A percentile compares a stretch with the other conserved stretches of the same genome.
These are phyloP conservation scores for Xylaria scruposa DNA, from an alignment of 495 filamentous ascomycete genomes.

Conservation along the genomic window DNA sequence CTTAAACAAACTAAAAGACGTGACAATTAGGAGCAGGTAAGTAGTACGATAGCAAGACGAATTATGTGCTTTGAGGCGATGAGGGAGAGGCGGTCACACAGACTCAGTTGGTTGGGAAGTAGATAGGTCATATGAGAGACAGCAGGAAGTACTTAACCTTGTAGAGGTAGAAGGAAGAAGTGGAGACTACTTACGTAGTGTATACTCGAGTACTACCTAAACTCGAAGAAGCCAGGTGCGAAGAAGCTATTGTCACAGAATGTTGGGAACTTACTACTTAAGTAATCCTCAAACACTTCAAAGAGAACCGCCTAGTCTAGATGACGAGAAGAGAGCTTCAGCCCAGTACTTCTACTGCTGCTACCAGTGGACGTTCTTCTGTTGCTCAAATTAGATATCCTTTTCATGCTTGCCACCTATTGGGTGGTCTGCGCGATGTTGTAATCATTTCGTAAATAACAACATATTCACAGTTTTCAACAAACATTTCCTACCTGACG, in stretches of 20 bases:
- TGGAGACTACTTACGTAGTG: background rate
- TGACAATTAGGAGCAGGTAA: background rate
- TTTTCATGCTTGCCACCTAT: background rate
- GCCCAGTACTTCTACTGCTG: background rate
- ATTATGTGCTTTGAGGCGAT: background rate
- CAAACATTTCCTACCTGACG: background rate
- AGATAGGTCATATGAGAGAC: conserved; percentile 8
- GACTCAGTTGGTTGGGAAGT: background rate
- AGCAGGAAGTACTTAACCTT: background rate
- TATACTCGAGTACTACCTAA: background rate
- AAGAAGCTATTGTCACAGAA: background rate
- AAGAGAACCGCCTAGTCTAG: background rate
- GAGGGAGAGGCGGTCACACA: conserved; percentile 23
- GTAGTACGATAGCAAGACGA: background rate
- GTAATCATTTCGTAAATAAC: background rate
- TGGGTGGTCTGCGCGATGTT: background rate
- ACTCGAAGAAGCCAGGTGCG: background rate
- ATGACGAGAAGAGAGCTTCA: background rate
- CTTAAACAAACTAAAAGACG: background rate
- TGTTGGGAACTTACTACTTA: background rate
- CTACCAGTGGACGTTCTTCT: background rate
- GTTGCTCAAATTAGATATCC: too few species aligned
- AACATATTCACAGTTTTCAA: background rate
- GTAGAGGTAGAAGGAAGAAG: conserved; percentile 10
- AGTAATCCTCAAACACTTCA: background rate